Conservation (phyloP, 306 rosid genomes). For the Argentina anserina region DNA sequence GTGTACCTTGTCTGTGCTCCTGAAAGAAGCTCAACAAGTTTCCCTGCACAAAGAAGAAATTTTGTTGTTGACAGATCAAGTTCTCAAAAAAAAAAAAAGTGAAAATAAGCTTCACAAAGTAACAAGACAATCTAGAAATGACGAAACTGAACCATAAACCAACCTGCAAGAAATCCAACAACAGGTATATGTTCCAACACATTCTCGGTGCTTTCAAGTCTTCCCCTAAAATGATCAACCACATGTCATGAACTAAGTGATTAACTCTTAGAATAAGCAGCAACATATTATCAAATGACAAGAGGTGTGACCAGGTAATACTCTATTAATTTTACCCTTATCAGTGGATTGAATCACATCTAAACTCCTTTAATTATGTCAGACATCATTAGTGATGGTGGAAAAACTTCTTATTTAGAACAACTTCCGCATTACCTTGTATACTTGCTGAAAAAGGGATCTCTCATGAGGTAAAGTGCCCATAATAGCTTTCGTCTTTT, state of each 20-base stretch:
- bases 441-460: constrained; percentile 86
- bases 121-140: neutral
- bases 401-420: neutral
- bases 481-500: constrained; percentile 69
- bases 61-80: neutral
- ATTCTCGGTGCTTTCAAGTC: constrained; percentile 64
- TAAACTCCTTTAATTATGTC: neutral
- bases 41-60: constrained; percentile 46
- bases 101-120: neutral
- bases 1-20: constrained; percentile 95
- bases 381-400: neutral
- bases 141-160: constrained; percentile 11
- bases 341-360: neutral
- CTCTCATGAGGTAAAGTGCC: constrained; percentile 91
- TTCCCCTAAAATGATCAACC: constrained; percentile 46
- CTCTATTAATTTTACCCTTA: neutral
- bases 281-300: neutral
- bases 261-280: neutral
- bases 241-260: neutral
- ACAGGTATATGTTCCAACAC: constrained; percentile 67
- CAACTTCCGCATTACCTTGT: constrained; percentile 50
- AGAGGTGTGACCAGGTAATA: neutral
- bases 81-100: neutral
- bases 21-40: constrained; percentile 70
- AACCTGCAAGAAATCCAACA: constrained; percentile 83